These are phyloP conservation scores for Astrothelium macrocarpum DNA, from an alignment of 495 filamentous ascomycete genomes.

Conservation along the genomic window DNA sequence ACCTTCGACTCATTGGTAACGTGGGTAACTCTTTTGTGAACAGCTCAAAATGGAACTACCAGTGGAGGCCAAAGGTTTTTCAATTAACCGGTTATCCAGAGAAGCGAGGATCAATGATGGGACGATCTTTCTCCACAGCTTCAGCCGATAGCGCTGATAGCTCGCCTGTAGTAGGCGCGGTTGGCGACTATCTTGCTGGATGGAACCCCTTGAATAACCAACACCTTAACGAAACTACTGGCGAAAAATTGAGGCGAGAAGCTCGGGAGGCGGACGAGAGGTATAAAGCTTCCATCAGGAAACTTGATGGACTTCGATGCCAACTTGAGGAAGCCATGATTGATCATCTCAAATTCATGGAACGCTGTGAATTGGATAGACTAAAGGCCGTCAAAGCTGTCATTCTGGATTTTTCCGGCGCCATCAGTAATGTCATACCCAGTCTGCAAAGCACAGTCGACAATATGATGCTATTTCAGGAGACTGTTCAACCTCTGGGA, in stretches of 20 bases:
- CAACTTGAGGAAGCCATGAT: conserved; percentile 91
- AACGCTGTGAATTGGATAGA: conserved; percentile 92
- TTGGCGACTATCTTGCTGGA: conserved; percentile 54
- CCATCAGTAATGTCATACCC: conserved; percentile 96
- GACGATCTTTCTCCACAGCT: conserved; percentile 48
- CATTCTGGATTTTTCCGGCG: conserved; percentile 92
- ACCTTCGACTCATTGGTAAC: conserved; percentile 82
- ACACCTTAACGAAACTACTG: conserved; percentile 81
- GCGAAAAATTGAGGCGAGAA: conserved; percentile 78
- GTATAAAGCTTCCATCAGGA: conserved; percentile 77
- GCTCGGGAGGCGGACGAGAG: conserved; percentile 83
- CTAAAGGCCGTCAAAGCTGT: conserved; percentile 97
- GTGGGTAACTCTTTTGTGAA: conserved; percentile 95
- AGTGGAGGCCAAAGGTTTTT: conserved; percentile 90
- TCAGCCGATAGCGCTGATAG: conserved; percentile 43
- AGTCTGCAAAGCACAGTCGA: conserved; percentile 90
- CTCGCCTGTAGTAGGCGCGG: conserved; percentile 56
- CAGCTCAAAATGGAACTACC: conserved; percentile 92
- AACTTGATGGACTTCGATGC: conserved; percentile 82
- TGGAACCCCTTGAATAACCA: conserved; percentile 90
- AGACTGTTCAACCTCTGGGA: conserved; percentile 86
- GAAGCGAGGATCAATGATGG: conserved; percentile 58
- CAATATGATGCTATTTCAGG: conserved; percentile 97
- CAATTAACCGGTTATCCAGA: conserved; percentile 78
- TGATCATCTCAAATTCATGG: conserved; percentile 87